These are phyloP conservation scores for Xerocomus nothofagi DNA, from an alignment of 1,284 basidiomycete genomes.

Conservation along the genomic window DNA sequence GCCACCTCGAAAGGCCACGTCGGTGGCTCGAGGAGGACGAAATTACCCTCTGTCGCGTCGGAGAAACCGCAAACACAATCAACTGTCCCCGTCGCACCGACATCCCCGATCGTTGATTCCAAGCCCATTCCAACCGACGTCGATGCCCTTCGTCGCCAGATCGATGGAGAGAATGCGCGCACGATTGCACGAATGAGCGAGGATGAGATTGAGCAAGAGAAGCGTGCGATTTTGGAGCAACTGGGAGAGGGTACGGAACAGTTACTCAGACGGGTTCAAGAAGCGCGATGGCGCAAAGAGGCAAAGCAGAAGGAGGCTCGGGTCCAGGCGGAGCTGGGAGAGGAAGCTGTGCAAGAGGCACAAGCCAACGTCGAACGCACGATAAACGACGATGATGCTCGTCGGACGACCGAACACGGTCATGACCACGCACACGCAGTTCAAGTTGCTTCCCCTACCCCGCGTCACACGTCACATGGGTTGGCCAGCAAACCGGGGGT, in stretches of 20 bases:
- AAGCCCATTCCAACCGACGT: conserved; percentile 20
- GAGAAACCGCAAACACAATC: neutral
- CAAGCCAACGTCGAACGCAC: neutral
- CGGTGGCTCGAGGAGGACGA: conserved; percentile 14
- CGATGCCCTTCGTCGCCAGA: conserved; percentile 27
- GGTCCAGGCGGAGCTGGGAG: neutral
- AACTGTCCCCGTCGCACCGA: neutral
- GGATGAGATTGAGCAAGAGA: conserved; percentile 45
- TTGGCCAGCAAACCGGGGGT: conserved; percentile 28
- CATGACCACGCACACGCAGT: neutral
- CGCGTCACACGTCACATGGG: conserved; percentile 9
- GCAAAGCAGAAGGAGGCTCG: neutral
- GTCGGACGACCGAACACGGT: neutral
- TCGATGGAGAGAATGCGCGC: conserved; percentile 44
- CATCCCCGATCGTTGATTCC: neutral
- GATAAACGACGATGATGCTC: neutral
- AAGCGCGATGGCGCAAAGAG: conserved; percentile 36
- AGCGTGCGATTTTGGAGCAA: conserved; percentile 50
- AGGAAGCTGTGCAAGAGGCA: neutral
- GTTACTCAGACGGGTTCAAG: conserved; percentile 45
- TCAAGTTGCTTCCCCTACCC: conserved; percentile 15
- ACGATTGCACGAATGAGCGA: conserved; percentile 45
- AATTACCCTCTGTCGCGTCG: conserved; percentile 30
- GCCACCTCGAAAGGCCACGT: conserved; percentile 23
- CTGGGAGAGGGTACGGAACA: conserved; percentile 53